Evolutionary conservation across 768 basidiomycete genomes (phyloP).

Genomic region (Phallus indusiatus): DNA sequence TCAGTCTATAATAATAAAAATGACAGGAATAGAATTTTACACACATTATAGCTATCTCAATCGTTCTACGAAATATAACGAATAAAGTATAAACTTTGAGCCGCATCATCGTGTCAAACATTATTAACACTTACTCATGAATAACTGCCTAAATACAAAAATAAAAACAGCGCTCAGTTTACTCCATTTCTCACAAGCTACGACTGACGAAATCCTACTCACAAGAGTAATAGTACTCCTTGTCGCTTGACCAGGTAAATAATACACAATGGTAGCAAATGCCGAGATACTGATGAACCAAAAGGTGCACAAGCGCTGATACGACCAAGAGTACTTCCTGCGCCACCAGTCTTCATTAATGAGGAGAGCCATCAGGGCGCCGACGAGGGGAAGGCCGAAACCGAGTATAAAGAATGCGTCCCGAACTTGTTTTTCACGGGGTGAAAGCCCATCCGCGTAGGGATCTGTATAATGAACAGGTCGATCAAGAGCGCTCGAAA

Average conservation of each 20-base stretch:
- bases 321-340: not conserved
- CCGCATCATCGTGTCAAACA: too few species aligned
- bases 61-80: not conserved
- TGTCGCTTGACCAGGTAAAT: not conserved
- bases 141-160: not conserved
- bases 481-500: not conserved
- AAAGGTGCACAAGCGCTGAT: not conserved
- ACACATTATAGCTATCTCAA: conserved; percentile 5
- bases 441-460: not conserved
- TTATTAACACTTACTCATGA: not conserved
- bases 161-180: not conserved
- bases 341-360: not conserved
- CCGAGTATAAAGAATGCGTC: conserved; percentile 4
- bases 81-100: not conserved
- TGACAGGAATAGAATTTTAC: not conserved
- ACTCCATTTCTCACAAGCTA: not conserved
- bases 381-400: not conserved
- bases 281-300: conserved; percentile 4
- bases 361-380: not conserved
- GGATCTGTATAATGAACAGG: not conserved
- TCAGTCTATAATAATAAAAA: not conserved
- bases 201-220: not conserved
- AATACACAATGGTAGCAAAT: conserved; percentile 1
- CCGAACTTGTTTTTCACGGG: not conserved
- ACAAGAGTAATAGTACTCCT: conserved; percentile 3